Percentiles rank a stretch among this genome's conserved stretches.
These are phyloP conservation scores for Pleurozium schreberi DNA, from an alignment of 225 moss, liverwort and hornwort species.

Conservation along the genomic window DNA sequence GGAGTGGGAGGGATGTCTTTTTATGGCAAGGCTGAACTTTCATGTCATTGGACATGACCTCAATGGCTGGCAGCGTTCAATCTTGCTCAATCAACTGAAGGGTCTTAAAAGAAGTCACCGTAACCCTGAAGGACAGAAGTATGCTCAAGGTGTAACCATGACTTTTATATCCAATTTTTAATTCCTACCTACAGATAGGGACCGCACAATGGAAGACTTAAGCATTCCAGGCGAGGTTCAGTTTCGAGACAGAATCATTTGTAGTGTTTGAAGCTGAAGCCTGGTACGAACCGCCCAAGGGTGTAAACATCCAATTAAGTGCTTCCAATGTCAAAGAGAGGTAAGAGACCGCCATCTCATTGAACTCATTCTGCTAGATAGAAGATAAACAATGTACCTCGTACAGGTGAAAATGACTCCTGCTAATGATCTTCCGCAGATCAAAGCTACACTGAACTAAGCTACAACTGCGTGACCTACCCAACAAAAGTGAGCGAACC, in stretches of 20 bases:
- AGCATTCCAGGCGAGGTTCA: neutral
- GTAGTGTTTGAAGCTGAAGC: neutral
- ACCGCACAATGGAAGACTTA: neutral
- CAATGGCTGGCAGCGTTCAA: neutral
- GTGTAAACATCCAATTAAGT: neutral
- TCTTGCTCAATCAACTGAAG: neutral
- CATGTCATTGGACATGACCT: neutral
- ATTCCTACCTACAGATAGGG: neutral
- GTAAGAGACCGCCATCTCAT: neutral
- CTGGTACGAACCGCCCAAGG: neutral
- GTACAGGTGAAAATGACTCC: neutral
- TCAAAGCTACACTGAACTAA: neutral
- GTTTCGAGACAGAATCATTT: neutral
- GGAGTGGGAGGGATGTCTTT: neutral
- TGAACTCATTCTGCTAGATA: neutral
- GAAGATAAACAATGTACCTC: neutral
- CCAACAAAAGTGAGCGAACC: neutral
- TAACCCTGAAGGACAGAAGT: neutral
- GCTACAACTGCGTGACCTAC: neutral
- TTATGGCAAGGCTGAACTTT: neutral
- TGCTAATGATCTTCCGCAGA: neutral
- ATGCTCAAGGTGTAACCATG: neutral
- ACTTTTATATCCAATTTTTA: neutral
- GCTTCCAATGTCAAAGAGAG: neutral
- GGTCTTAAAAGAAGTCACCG: neutral